Conservation (phyloP, 345 rosid genomes). For the Rhizophora mangle region DNA sequence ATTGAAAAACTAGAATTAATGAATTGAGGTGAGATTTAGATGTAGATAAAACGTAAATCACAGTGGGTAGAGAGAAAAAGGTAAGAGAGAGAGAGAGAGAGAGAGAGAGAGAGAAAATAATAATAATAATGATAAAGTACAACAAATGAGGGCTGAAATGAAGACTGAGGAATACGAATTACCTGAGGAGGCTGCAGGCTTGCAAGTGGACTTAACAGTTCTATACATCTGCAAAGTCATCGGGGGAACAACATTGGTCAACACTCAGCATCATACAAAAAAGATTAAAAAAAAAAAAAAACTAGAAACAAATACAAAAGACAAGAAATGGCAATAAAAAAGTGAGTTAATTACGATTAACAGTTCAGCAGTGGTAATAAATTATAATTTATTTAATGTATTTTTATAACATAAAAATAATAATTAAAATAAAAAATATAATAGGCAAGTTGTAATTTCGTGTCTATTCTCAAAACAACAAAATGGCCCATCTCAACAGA, state of each 20-base stretch:
- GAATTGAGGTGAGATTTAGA: too few relatives aligned
- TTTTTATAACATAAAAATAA: too few relatives aligned
- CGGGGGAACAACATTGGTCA: background rate
- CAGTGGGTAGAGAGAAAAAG: background rate
- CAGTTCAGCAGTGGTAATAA: background rate
- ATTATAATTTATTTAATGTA: background rate
- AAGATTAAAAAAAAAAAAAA: conserved; percentile 5
- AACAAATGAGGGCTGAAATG: background rate
- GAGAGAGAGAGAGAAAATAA: too few relatives aligned
- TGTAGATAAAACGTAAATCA: background rate
- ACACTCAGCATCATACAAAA: background rate
- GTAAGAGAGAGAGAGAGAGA: too few relatives aligned
- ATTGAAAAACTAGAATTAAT: background rate
- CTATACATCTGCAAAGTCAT: conserved; percentile 69
- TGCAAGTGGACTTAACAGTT: conserved; percentile 85
- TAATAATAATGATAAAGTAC: background rate
- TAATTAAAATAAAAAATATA: too few relatives aligned
- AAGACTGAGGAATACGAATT: conserved; percentile 30
- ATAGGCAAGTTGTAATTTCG: too few relatives aligned
- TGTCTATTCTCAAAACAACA: too few relatives aligned
- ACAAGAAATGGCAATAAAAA: background rate
- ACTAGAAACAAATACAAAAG: conserved; percentile 2
- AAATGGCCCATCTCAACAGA: too few relatives aligned
- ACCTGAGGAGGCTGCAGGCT: conserved; percentile 84
- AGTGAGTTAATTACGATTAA: background rate